Evolutionary conservation across 352 stramenopile species (phyloP), one percentile per base, ranked within the genome.

Genomic region (Elongisporangium prolatum): DNA sequence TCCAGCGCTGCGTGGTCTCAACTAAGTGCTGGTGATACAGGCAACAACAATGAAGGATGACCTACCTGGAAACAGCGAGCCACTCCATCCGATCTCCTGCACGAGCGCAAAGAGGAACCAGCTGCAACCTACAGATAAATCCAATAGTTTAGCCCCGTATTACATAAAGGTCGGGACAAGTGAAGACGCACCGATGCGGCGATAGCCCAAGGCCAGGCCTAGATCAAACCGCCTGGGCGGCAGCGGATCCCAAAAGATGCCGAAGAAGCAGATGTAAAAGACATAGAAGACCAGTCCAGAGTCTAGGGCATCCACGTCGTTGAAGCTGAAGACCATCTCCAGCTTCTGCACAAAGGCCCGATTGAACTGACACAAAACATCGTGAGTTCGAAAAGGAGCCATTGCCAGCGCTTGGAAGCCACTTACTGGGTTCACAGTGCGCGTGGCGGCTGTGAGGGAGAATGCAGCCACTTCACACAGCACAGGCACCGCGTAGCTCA

Each of bases 261-360:
- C 86, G 18, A 90, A 59, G 38, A 95, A 75, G 49, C 64, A 72
- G 21, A 88, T 88, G 65, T 95, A 95, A 59, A 95, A 92, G 24
- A 95, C 81, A 65, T 95, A 95, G 56, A 95, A 93, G 17, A 95
- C 86, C 47, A 95, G 64, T 1, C 86, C 86, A 13, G 84, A 92
- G 67, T 95, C 86, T 5, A 92, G 75, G 18, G 84, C 86, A 16
- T 95, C 86, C 22, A 90, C 80, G 68, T 95, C 81, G 54, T 93
- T 92, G 63, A 92, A 95, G 54, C 80, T 93, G 63, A 95, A 95
- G 16, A 93, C 81, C 72, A 90, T 88, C 60, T 95, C 86, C 24
- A 92, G 68, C 38, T 90, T 86, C 54, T 88, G 81, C 56, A 95
- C 86, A 57, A 95, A 95, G 7, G 58, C 72, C 22, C 86, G 83